Evolutionary conservation across 768 basidiomycete genomes (phyloP), one percentile per base, ranked within the genome.

Genomic region (Pleurotus pulmonarius): DNA sequence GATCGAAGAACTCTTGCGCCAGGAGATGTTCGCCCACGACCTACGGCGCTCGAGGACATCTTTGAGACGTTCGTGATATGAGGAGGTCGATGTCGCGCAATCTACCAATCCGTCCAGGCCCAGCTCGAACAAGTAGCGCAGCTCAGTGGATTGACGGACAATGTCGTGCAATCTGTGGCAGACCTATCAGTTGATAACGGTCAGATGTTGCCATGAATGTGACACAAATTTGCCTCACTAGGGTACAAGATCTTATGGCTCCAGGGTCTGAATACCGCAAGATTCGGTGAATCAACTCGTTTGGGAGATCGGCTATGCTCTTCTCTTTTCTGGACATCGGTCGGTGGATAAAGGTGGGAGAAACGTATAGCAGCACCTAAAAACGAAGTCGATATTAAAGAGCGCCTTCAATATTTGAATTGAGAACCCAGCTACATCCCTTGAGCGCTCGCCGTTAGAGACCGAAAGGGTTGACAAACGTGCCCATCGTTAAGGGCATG

Each of bases 91-190:
- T 8, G 56, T 43, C 5, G 61, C 60, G n/a, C 58, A 54, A 18
- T 63, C 60, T 4, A 66, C 26, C 69, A 80, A 67, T 0, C 74
- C 74, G 53, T 78, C 69, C 4, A 67, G 61, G 5, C 56, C 65
- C n/a, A 79, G 69, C 48, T 77, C 75, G 53, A 75, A 68, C 2
- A 52, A 61, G 57, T 78, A 78, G 18, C 69, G 69, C 1, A 79
- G 60, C 45, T 76, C 67, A 15, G 39, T 22, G 9, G 51, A 52
- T n/a, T 18, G 40, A 1, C 9, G 16, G 16, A 52, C 16, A 9
- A 52, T 9, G 11, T 18, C 41, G n/a, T 38, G n/a, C 25, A 51
- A 39, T 51, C 13, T 51, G 16, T 34, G 49, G 26, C 51, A 52
- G 2, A 52, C 26, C 51, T 40, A 44, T 44, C 43, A 13, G 51